These are phyloP conservation scores for Beauveria australis DNA, from an alignment of 2,329 filamentous ascomycete genomes.

Conservation along the genomic window DNA sequence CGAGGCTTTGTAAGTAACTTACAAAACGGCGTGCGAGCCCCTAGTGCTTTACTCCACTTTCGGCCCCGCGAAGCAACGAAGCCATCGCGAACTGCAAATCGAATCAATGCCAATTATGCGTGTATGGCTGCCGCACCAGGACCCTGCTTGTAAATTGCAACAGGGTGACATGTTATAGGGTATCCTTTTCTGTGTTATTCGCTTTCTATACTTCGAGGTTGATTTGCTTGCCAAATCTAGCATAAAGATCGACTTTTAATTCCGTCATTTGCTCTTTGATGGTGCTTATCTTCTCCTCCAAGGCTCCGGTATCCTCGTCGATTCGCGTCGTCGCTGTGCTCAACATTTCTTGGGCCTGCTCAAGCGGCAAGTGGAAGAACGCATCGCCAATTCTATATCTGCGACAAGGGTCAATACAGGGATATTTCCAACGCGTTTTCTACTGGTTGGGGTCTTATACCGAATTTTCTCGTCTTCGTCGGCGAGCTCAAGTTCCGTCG, in stretches of 20 bases:
- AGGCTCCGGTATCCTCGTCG: constrained; percentile 63
- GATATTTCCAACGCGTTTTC: background rate
- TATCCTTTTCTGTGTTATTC: constrained; percentile 4
- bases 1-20: background rate
- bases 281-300: constrained; percentile 69
- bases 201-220: constrained; percentile 59
- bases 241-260: constrained; percentile 88
- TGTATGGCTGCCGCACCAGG: background rate
- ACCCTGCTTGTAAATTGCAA: no score
- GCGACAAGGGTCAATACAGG: constrained; percentile 6
- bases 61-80: background rate
- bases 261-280: constrained; percentile 81
- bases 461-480: constrained; percentile 92
- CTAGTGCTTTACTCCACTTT: background rate
- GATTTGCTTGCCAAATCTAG: constrained; percentile 91
- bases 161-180: background rate
- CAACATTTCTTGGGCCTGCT: constrained; percentile 82
- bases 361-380: constrained; percentile 78
- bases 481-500: constrained; percentile 82
- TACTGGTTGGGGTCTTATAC: constrained; percentile 42
- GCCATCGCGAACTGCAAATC: background rate
- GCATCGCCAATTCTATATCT: constrained; percentile 97
- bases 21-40: background rate
- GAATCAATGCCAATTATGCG: background rate
- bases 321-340: constrained; percentile 61